Conservation (phyloP, 176 grass and related monocot species). For the Cocos nucifera region DNA sequence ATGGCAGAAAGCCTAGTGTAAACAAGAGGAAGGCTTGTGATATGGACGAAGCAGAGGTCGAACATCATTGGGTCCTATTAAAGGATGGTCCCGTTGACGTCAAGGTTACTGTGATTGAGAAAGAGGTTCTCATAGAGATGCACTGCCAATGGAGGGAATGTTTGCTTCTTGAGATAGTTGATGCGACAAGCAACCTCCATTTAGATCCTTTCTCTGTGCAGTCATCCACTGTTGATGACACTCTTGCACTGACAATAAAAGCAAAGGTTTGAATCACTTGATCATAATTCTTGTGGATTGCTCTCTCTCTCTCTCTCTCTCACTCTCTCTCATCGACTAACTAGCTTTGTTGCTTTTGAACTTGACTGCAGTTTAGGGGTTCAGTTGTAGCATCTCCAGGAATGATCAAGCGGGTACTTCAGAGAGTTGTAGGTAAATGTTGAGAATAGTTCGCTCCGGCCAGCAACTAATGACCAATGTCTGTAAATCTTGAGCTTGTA, state of each 20-base stretch:
- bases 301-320: background rate
- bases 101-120: background rate
- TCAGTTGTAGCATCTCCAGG: background rate
- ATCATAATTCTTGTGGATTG: background rate
- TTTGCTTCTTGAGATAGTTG: background rate
- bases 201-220: conserved; percentile 1
- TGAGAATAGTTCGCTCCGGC: background rate
- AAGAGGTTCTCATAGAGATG: background rate
- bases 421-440: background rate
- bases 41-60: conserved; percentile 10
- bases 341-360: background rate
- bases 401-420: background rate
- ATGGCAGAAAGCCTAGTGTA: conserved; percentile 25
- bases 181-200: background rate
- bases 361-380: background rate
- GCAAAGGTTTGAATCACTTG: background rate
- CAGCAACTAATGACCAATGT: background rate
- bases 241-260: background rate
- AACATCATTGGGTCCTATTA: conserved; percentile 28
- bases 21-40: conserved; percentile 24
- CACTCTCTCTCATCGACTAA: background rate
- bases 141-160: background rate
- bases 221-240: background rate
- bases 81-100: conserved; percentile 17
- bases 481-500: background rate